Base-by-base conservation (phyloP, 371 early-diverging fungal genomes). In the Neoconidiobolus thromboides region DNA sequence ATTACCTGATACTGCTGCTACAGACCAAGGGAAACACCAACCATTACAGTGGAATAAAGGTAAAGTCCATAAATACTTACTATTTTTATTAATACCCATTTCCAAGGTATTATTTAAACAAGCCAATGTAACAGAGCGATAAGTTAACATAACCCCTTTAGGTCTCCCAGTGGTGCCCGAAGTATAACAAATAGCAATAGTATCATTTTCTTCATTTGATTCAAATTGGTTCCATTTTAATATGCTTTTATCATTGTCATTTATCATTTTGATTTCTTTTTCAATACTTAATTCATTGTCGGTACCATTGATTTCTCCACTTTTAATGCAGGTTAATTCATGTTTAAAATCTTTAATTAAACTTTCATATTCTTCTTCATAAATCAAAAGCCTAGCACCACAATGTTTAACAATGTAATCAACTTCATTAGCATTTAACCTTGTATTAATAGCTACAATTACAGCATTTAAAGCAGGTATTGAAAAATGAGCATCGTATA, bases 161-260 rank as follows among this genome's bases (percentile, higher is more conserved):
- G 87, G 87, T 4, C 62, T 69, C 4, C 84, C 87, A 0, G 76
- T 74, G 59, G 78, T 70, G 63, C 95, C 96, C 68, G 87, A 86
- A 4, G 99, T 98, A 72, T 96, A 99, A 77, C 93, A 96, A 65
- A 99, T 90, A 7, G 95, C 93, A 36, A 90, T 87, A 61, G 93
- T 71, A 65, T 87, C 86, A 1, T 85, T 81, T 64, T 83, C 84
- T 43, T 75, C 69, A 42, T 67, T 60, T 0, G 70, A 58, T 15
- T 73, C 42, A n/a, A 26, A 26, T 26, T 26, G 26, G 26, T 26
- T 26, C 26, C 26, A 26, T 26, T 26, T 26, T 26, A 26, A 26
- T 26, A 26, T 26, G 26, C 26, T 26, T 26, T 26, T 26, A 26
- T 26, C 26, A 26, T 26, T 26, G 26, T 26, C 26, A 26, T 26